Conservation (phyloP, 2,329 filamentous ascomycete genomes). For the Talaromyces sp. region DNA sequence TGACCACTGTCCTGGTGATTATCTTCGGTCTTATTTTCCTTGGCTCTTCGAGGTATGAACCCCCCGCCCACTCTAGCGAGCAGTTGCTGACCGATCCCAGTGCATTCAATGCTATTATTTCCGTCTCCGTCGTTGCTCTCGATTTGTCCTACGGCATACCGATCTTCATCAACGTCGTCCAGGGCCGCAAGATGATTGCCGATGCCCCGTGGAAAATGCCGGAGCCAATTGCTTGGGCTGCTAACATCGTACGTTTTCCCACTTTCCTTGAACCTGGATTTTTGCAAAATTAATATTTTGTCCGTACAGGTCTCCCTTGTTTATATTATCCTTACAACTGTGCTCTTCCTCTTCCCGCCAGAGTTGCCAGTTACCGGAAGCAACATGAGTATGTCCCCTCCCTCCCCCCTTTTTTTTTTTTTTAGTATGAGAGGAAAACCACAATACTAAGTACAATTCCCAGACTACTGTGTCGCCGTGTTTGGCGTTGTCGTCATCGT, state of each 20-base stretch:
- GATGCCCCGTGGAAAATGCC: slow-evolving; percentile 56
- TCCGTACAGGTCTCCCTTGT: slow-evolving; percentile 49
- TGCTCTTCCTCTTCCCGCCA: slow-evolving; percentile 72
- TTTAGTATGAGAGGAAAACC: background rate
- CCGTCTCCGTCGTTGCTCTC: slow-evolving; percentile 66
- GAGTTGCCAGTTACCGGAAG: slow-evolving; percentile 57
- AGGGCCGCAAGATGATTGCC: slow-evolving; percentile 62
- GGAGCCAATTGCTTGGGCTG: slow-evolving; percentile 53
- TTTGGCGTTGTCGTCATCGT: slow-evolving; percentile 57
- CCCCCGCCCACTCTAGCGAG: background rate
- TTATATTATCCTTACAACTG: slow-evolving; percentile 66
- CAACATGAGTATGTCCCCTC: slow-evolving; percentile 60
- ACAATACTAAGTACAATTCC: background rate
- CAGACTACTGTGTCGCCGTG: slow-evolving; percentile 46
- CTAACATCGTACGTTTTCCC: slow-evolving; percentile 46
- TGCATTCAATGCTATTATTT: slow-evolving; percentile 68
- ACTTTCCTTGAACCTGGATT: background rate
- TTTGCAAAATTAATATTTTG: background rate
- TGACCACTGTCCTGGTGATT: slow-evolving; percentile 58
- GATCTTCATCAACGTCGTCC: slow-evolving; percentile 63
- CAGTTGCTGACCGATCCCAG: slow-evolving; percentile 32
- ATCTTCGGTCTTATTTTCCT: slow-evolving; percentile 68
- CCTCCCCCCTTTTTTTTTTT: background rate
- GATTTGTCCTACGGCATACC: slow-evolving; percentile 72
- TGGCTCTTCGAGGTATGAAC: slow-evolving; percentile 47